Base-by-base conservation (phyloP, 1,284 basidiomycete genomes). In the Hypsizygus ulmarius region DNA sequence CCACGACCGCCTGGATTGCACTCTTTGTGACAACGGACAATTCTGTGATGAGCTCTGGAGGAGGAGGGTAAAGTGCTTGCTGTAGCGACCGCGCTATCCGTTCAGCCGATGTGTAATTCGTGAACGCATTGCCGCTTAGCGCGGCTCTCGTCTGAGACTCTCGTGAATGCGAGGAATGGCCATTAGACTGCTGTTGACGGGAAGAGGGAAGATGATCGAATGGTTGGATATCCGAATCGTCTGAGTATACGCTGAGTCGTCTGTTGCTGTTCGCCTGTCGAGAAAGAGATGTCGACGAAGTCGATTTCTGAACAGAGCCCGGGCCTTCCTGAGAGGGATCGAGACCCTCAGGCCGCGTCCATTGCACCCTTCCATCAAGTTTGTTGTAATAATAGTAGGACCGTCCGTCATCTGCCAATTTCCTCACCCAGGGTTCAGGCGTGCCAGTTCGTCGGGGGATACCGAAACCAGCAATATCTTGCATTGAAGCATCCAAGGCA, bases 381-480 rank as follows among this genome's bases (percentile, higher is more conserved):
- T 78, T 81, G 71, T 95, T 93, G 63, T 78, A 67, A 65, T 90
- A 94, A 64, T 82, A 91, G 65, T 87, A 90, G 1, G 84, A 80
- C 64, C 82, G 71, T n/a, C 91, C 91, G 60, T 95, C 92, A 59
- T 93, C 89, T 16, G 86, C 86, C 40, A 92, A 73, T 41, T 84
- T 82, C 54, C 81, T 80, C 15, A 84, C 69, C 93, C 93, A 95
- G 6, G 84, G 85, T 54, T 88, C 82, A 19, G 88, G 87, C 5
- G 79, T 86, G 25, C 76, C 73, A 28, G 74, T 75, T 36, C 77
- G 76, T 45, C 71, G 78, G 18, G 72, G 74, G 33, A 84, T 58
- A 30, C 83, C 85, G 62, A 87, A 86, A 2, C 82, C 83, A 30
- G 75, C 73, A 15, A 64, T 52, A 39, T 68, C 68, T 41, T 69